These are phyloP conservation scores for Candida sphagnicola DNA, from an alignment of 805 yeast genomes.

Conservation along the genomic window DNA sequence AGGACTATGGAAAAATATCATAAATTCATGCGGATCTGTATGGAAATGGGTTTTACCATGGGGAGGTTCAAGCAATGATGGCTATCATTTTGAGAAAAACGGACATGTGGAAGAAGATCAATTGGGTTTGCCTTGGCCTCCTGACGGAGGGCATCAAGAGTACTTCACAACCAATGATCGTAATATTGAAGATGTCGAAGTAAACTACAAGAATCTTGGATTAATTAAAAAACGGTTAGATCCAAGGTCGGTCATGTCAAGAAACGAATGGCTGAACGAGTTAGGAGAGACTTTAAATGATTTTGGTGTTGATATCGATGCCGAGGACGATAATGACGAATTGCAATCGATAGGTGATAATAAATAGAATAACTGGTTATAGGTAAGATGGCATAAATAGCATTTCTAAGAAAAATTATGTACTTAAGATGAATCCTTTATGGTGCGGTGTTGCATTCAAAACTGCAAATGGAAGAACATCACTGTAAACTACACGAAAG, in stretches of 20 bases:
- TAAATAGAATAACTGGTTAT: background rate
- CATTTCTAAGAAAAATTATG: background rate
- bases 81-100: slow-evolving; percentile 52
- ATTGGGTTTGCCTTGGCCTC: slow-evolving; percentile 85
- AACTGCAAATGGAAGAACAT: background rate
- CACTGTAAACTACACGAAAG: background rate
- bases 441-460: too few relatives aligned
- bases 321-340: slow-evolving; percentile 38
- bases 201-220: slow-evolving; percentile 8
- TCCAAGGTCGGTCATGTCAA: slow-evolving; percentile 30
- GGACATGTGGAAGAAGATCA: slow-evolving; percentile 55
- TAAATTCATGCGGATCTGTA: slow-evolving; percentile 56
- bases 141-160: slow-evolving; percentile 64
- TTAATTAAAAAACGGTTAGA: slow-evolving; percentile 31
- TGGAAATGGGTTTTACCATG: slow-evolving; percentile 71
- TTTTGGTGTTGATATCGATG: slow-evolving; percentile 81
- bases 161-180: slow-evolving; percentile 16
- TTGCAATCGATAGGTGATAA: background rate
- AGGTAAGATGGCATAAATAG: background rate
- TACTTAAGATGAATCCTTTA: background rate
- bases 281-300: slow-evolving; percentile 83
- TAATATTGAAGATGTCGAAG: slow-evolving; percentile 12
- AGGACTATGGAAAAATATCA: slow-evolving; percentile 54
- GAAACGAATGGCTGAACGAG: slow-evolving; percentile 64
- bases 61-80: slow-evolving; percentile 59